phyloP scores from a whole-genome alignment of 1,284 basidiomycete genomes.

The Stygiomarasmius scandens region DNA sequence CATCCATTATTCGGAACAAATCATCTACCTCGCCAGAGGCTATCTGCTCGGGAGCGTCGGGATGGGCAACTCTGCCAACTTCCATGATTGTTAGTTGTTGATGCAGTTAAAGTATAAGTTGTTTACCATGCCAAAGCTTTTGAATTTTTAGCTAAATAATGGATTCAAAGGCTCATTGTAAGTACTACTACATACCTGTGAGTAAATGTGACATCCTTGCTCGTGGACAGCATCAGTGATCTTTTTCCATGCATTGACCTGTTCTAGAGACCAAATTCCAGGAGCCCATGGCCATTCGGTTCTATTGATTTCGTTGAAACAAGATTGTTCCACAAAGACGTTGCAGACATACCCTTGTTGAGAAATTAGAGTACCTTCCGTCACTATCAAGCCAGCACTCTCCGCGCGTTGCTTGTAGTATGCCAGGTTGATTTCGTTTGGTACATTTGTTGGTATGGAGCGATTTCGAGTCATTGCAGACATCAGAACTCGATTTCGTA shows the following conservation, averaged over 20 bases:
- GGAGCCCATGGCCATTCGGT: slow-evolving; percentile 15
- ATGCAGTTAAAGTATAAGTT: no score
- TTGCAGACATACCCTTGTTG: slow-evolving; percentile 38
- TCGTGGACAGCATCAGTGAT: slow-evolving; percentile 7
- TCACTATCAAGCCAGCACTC: slow-evolving; percentile 45
- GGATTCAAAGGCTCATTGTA: no score
- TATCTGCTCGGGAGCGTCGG: slow-evolving; percentile 25
- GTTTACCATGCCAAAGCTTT: slow-evolving; percentile 23
- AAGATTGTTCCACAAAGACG: slow-evolving; percentile 6
- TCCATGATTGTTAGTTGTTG: no score
- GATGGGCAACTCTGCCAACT: slow-evolving; percentile 25
- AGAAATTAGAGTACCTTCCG: slow-evolving; percentile 43
- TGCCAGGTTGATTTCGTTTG: slow-evolving; percentile 40
- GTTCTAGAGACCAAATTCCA: slow-evolving; percentile 13
- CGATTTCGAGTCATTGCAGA: slow-evolving; percentile 39
- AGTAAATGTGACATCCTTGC: slow-evolving; percentile 2
- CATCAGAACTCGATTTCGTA: slow-evolving; percentile 38
- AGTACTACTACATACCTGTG: not conserved
- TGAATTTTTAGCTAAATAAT: no score
- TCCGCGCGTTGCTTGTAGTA: slow-evolving; percentile 49
- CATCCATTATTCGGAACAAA: no score
- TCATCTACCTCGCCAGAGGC: slow-evolving; percentile 25
- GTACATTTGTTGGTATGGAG: slow-evolving; percentile 29
- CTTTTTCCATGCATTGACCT: slow-evolving; percentile 13
- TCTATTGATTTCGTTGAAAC: not conserved